Evolutionary conservation across 2,329 filamentous ascomycete genomes (phyloP).

Genomic region (Falciphora oryzae): DNA sequence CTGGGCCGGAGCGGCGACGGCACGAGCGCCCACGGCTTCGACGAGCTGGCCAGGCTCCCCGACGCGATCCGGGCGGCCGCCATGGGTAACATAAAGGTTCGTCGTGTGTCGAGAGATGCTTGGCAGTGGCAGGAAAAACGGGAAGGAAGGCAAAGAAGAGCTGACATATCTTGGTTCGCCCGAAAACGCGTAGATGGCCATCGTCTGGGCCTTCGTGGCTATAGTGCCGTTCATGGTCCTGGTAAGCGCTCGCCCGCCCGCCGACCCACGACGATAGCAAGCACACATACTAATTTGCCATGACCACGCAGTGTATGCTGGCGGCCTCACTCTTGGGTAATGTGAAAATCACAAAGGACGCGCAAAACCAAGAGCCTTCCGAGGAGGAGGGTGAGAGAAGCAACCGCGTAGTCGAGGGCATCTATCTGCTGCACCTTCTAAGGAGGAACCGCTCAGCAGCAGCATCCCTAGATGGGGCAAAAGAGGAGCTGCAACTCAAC

Average conservation of each 20-base stretch:
- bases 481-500: neutral
- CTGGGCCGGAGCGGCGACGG: conserved; percentile 20
- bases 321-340: conserved; percentile 26
- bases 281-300: neutral
- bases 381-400: neutral
- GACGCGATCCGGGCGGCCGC: conserved; percentile 11
- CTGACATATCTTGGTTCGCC: too few species aligned
- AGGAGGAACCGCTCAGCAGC: neutral
- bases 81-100: neutral
- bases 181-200: conserved; percentile 30
- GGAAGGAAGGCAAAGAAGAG: neutral
- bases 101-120: too few species aligned
- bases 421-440: conserved; percentile 10
- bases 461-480: neutral
- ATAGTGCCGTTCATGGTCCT: conserved; percentile 52
- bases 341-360: conserved; percentile 24
- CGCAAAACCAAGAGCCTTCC: neutral
- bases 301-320: conserved; percentile 19
- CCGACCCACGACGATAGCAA: neutral
- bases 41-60: conserved; percentile 29
- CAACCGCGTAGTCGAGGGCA: conserved; percentile 7
- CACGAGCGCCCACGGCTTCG: conserved; percentile 27
- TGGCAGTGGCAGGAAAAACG: neutral
- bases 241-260: conserved; percentile 21
- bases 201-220: conserved; percentile 60